Percentiles rank a stretch among this genome's conserved stretches.
These are phyloP conservation scores for Verticillium longisporum DNA, from an alignment of 2,329 filamentous ascomycete species.

Conservation along the genomic window DNA sequence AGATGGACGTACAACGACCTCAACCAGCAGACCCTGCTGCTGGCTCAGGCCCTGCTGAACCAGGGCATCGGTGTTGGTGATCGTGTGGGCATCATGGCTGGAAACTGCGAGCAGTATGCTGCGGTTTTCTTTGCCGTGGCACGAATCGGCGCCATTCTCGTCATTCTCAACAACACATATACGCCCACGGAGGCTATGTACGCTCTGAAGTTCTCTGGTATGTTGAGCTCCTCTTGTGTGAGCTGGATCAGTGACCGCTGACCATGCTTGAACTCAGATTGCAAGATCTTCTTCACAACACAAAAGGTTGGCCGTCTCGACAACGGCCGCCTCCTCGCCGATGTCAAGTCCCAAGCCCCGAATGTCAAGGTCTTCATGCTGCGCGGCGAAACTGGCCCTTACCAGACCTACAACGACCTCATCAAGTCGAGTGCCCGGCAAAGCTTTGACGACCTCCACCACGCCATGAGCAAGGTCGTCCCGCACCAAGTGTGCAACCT, in stretches of 20 bases:
- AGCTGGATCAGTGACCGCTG: neutral
- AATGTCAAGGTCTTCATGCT: conserved; percentile 49
- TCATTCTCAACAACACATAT: conserved; percentile 79
- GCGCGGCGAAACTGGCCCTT: conserved; percentile 45
- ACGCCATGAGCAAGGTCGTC: conserved; percentile 47
- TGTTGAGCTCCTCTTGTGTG: conserved; percentile 12
- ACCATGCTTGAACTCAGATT: conserved; percentile 37
- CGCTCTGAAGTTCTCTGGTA: conserved; percentile 64
- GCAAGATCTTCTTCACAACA: conserved; percentile 67
- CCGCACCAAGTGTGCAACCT: conserved; percentile 66
- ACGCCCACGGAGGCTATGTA: conserved; percentile 66
- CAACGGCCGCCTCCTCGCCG: conserved; percentile 51
- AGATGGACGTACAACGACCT: conserved; percentile 66
- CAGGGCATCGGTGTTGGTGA: conserved; percentile 63
- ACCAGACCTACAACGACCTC: conserved; percentile 54
- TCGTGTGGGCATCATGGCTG: conserved; percentile 67
- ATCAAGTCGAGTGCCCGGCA: conserved; percentile 43
- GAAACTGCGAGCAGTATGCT: conserved; percentile 77
- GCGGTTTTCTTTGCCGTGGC: conserved; percentile 68
- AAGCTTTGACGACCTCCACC: conserved; percentile 42
- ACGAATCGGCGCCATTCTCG: conserved; percentile 60
- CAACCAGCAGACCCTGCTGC: conserved; percentile 51
- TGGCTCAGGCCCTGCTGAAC: conserved; percentile 60
- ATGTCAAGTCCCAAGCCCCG: conserved; percentile 35
- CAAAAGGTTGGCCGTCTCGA: conserved; percentile 59